Percentiles rank a stretch among this genome's conserved stretches.
phyloP scores from a whole-genome alignment of 176 grass and related monocot species.

The Saccharum spontaneum region DNA sequence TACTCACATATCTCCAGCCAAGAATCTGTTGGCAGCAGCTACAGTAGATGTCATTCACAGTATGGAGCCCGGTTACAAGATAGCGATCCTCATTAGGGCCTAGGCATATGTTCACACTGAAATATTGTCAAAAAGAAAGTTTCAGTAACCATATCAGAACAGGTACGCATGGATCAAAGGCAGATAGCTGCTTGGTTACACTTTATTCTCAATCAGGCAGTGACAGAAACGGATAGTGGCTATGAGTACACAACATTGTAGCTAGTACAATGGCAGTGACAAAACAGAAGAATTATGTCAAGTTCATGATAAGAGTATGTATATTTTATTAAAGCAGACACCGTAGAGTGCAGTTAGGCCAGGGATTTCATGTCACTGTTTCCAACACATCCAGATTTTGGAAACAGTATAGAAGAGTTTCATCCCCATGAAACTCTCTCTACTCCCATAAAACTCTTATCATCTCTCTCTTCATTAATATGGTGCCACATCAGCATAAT shows the following conservation, averaged over 20 bases:
- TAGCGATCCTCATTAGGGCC: conserved; percentile 66
- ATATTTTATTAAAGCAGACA: background rate
- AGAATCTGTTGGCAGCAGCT: conserved; percentile 78
- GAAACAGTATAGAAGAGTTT: no score
- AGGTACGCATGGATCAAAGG: background rate
- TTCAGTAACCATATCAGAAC: background rate
- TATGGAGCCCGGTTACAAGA: conserved; percentile 67
- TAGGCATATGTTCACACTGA: conserved; percentile 71
- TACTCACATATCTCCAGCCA: conserved; percentile 91
- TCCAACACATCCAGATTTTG: no score
- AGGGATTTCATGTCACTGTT: no score
- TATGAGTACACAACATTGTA: background rate
- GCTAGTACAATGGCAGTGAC: background rate
- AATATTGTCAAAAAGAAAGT: background rate
- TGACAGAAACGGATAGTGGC: background rate
- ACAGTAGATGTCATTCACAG: conserved; percentile 81
- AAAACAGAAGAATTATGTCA: background rate
- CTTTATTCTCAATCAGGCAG: background rate
- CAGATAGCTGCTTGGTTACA: background rate
- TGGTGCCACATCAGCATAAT: no score
- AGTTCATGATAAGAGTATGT: background rate
- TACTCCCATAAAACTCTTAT: no score
- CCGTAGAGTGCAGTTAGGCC: background rate
- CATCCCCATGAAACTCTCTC: no score
- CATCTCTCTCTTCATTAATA: no score